Percentiles rank a stretch among this genome's conserved stretches.
Evolutionary conservation across 306 rosid species (phyloP).

Genomic region (Gillenia trifoliata): DNA sequence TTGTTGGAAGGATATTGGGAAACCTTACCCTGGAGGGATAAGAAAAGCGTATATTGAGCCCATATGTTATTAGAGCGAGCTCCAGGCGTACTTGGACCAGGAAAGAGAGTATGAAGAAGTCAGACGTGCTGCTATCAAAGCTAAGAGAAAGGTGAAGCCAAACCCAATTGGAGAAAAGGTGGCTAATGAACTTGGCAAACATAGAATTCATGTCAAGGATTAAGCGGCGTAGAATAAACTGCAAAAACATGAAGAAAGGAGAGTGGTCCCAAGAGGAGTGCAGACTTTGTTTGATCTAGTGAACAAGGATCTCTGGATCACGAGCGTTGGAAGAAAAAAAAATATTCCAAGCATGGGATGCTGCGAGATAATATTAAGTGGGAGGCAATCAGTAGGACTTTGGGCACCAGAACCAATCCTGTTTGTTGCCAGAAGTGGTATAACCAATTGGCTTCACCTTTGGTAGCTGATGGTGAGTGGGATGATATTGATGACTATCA

Average conservation of each 20-base stretch:
- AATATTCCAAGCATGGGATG: constrained; percentile 51
- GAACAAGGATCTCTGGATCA: constrained; percentile 54
- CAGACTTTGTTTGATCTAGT: constrained; percentile 67
- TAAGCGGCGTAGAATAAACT: constrained; percentile 60
- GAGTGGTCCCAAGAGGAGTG: constrained; percentile 67
- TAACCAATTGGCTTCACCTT: constrained; percentile 48
- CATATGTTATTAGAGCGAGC: constrained; percentile 55
- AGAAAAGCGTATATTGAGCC: constrained; percentile 37
- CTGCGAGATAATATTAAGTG: constrained; percentile 74
- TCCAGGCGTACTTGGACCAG: constrained; percentile 40
- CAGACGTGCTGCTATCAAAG: neutral
- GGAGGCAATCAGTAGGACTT: constrained; percentile 55
- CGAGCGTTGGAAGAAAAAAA: constrained; percentile 52
- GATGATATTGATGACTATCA: constrained; percentile 69
- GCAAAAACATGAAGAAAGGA: constrained; percentile 32
- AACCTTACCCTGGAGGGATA: constrained; percentile 45
- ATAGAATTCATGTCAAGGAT: constrained; percentile 67
- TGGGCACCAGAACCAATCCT: constrained; percentile 41
- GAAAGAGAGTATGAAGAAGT: constrained; percentile 43
- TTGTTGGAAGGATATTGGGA: constrained; percentile 68
- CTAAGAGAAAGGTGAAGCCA: neutral
- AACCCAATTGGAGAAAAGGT: constrained; percentile 47
- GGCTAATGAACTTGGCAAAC: constrained; percentile 55
- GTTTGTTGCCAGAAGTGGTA: constrained; percentile 78
- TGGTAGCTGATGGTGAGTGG: constrained; percentile 59